Conservation (phyloP, 306 rosid genomes). For the Clitoria ternatea region DNA sequence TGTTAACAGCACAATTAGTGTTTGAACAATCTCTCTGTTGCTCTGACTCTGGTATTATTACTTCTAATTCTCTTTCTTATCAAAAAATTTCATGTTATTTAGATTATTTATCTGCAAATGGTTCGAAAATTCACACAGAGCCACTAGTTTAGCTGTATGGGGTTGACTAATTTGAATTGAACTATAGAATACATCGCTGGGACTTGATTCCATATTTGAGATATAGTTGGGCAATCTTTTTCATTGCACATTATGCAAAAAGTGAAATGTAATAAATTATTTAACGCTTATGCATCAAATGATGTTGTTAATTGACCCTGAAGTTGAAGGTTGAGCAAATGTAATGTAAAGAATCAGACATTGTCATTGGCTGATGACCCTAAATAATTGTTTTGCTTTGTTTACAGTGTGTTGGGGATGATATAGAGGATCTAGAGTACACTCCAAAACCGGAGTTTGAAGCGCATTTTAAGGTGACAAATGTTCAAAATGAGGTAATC, state of each 20-base stretch:
- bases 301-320: constrained; percentile 9
- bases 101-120: constrained; percentile 6
- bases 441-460: constrained; percentile 97
- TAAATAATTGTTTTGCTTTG: constrained; percentile 26
- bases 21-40: constrained; percentile 1
- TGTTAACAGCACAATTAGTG: constrained; percentile 15
- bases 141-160: not conserved
- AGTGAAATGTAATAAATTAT: constrained; percentile 4
- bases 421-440: constrained; percentile 87
- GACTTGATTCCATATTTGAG: constrained; percentile 6
- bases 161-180: constrained; percentile 8
- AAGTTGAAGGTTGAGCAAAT: constrained; percentile 3
- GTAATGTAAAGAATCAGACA: constrained; percentile 1
- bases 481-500: constrained; percentile 87
- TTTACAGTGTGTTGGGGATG: constrained; percentile 90
- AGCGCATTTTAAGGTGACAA: constrained; percentile 82
- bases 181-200: not conserved
- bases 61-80: constrained; percentile 10
- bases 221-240: constrained; percentile 14
- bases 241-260: constrained; percentile 9
- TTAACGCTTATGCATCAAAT: not conserved
- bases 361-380: constrained; percentile 10
- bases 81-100: constrained; percentile 1
- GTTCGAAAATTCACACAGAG: not conserved
- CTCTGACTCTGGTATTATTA: constrained; percentile 5